Evolutionary conservation across 2,329 filamentous ascomycete genomes (phyloP), one percentile per base, ranked within the genome.

Genomic region (Hypoxylon sp.): DNA sequence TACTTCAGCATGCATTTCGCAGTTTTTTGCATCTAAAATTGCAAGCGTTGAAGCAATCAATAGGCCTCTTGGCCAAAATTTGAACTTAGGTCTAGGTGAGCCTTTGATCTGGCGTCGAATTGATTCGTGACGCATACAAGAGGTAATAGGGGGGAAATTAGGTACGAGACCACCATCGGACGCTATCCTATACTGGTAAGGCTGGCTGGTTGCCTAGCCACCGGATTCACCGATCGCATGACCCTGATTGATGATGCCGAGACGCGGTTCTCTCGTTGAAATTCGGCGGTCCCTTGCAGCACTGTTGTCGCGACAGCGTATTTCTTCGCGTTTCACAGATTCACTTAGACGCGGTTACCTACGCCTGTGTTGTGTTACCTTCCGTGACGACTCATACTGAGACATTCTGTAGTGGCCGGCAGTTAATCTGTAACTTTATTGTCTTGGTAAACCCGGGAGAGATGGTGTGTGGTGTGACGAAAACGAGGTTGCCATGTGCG

Each of bases 401-500:
- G 68, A 70, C 68, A 68, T 63, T 57, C 61, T 46, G 54, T 44
- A 53, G 57, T 50, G 51, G 44, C 42, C 15, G 24, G 32, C 48
- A 57, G 46, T 69, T 29, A 64, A 66, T 47, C 55, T 64, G 39
- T 53, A 60, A 61, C 62, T 29, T n/a, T 52, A 61, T 62, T 62
- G 47, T 62, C 58, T 68, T 66, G 57, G 62, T 35, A 21, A 24
- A 61, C 55, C 31, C 32, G 59, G 62, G 47, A 37, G 51, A 42
- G 11, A 37, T 11, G 31, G 31, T 32, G 31, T 8, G 13, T 53
- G 27, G 63, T 59, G 57, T 63, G 62, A 63, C 65, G 51, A 66
- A 70, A 63, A 70, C 51, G 65, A 60, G 58, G 61, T 55, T 70
- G 65, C 68, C 68, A 70, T 68, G 68, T 66, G 68, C 53, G 54